Evolutionary conservation across 1,284 basidiomycete species (phyloP).

Genomic region (Ganoderma sinense): DNA sequence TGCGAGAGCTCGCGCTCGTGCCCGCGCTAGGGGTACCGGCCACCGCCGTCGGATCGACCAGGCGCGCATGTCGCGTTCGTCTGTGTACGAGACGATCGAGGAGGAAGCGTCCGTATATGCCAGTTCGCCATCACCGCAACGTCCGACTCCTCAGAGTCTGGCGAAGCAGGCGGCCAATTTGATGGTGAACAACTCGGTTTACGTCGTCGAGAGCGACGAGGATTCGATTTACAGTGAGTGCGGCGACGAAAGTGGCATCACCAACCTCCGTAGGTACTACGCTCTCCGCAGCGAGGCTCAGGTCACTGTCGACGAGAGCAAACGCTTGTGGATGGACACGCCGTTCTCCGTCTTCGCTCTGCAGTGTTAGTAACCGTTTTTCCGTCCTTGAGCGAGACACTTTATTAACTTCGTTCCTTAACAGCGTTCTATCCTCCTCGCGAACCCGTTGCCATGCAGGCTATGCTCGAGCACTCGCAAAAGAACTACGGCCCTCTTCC

Average conservation of each 20-base stretch:
- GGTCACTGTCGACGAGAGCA: constrained; percentile 71
- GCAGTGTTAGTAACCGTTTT: constrained; percentile 64
- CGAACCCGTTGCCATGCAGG: constrained; percentile 71
- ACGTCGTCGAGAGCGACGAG: constrained; percentile 64
- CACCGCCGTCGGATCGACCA: constrained; percentile 75
- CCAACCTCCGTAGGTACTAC: constrained; percentile 69
- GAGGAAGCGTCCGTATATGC: constrained; percentile 60
- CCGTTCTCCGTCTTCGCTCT: constrained; percentile 74
- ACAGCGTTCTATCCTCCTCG: constrained; percentile 76
- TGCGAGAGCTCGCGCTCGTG: constrained; percentile 40
- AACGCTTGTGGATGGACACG: constrained; percentile 72
- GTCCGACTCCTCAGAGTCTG: constrained; percentile 27
- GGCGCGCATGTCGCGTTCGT: constrained; percentile 66
- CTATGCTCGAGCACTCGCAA: constrained; percentile 75
- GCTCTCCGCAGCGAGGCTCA: constrained; percentile 75
- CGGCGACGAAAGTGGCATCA: constrained; percentile 71
- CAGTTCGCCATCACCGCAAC: constrained; percentile 46
- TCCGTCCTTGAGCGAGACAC: not conserved
- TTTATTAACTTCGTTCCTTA: constrained; percentile 2
- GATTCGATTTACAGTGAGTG: constrained; percentile 58
- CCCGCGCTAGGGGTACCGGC: constrained; percentile 65
- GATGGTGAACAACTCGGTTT: constrained; percentile 49
- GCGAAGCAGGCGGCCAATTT: constrained; percentile 16
- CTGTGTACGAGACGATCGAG: constrained; percentile 81
- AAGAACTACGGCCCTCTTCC: constrained; percentile 75